phyloP scores from a whole-genome alignment of 2,329 filamentous ascomycete genomes.

The Ophiocordyceps unilateralis region DNA sequence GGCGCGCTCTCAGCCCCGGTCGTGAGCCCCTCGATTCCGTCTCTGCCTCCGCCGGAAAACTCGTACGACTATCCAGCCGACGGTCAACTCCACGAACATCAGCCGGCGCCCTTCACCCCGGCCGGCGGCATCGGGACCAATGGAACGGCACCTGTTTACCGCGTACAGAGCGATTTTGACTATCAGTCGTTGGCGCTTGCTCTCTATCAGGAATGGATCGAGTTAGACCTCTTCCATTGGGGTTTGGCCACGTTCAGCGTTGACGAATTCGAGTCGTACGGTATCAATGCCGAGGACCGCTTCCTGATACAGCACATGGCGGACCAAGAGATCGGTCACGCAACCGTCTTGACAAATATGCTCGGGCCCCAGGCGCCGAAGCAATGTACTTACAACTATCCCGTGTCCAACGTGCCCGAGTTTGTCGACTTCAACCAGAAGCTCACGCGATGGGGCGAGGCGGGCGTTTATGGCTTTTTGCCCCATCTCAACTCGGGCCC shows the following conservation, averaged over 20 bases:
- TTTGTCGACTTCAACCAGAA: slow-evolving; percentile 76
- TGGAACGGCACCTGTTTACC: slow-evolving; percentile 58
- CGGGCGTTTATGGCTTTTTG: slow-evolving; percentile 67
- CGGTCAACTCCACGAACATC: slow-evolving; percentile 46
- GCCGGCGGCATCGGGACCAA: slow-evolving; percentile 59
- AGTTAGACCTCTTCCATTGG: slow-evolving; percentile 68
- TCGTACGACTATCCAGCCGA: slow-evolving; percentile 44
- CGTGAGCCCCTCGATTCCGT: slow-evolving; percentile 17
- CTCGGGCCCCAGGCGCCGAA: slow-evolving; percentile 51
- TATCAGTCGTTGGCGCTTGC: slow-evolving; percentile 60
- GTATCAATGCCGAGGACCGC: slow-evolving; percentile 51
- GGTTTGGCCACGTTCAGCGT: slow-evolving; percentile 52
- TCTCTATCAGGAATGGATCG: slow-evolving; percentile 71
- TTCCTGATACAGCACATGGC: slow-evolving; percentile 61
- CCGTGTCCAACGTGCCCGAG: slow-evolving; percentile 55
- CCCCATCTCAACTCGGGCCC: slow-evolving; percentile 62
- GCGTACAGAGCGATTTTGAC: slow-evolving; percentile 67
- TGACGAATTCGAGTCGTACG: slow-evolving; percentile 50
- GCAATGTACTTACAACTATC: slow-evolving; percentile 72
- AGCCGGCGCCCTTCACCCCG: slow-evolving; percentile 48
- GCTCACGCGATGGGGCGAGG: slow-evolving; percentile 66
- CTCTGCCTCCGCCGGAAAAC: slow-evolving; percentile 5
- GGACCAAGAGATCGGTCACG: slow-evolving; percentile 61
- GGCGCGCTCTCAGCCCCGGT: background rate
- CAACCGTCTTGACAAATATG: slow-evolving; percentile 62